Evolutionary conservation across 192 early-diverging fungal genomes (phyloP).

Genomic region (Glomus cerebriforme): DNA sequence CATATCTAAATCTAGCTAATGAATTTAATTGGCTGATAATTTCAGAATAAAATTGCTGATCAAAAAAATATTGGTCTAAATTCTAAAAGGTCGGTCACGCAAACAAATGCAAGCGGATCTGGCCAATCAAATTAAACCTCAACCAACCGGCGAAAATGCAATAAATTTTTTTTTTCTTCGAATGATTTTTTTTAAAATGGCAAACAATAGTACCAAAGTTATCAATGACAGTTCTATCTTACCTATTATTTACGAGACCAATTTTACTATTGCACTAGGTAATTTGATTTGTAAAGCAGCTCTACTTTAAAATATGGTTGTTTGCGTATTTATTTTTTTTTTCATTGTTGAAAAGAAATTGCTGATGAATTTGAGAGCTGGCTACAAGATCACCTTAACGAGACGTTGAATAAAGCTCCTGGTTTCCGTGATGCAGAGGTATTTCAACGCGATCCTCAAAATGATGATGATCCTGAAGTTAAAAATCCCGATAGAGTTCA

Average conservation of each 20-base stretch:
- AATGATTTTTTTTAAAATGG: neutral
- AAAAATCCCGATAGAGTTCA: conserved; percentile 19
- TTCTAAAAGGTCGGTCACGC: no score
- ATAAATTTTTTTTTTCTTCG: no score
- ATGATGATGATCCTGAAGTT: neutral
- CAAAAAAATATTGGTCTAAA: no score
- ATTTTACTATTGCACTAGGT: conserved; percentile 23
- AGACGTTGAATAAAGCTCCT: neutral
- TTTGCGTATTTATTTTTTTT: neutral
- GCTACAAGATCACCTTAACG: conserved; percentile 10
- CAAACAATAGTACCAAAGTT: neutral
- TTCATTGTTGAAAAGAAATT: conserved; percentile 1
- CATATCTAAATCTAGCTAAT: no score
- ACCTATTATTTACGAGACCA: conserved; percentile 26
- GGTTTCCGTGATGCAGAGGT: conserved; percentile 22
- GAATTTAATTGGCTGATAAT: no score
- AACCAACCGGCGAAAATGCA: no score
- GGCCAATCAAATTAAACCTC: no score
- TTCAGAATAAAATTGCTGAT: no score
- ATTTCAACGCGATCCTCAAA: conserved; percentile 13
- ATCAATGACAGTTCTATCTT: neutral
- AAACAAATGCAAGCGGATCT: no score
- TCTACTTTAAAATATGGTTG: neutral
- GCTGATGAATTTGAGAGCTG: conserved; percentile 10
- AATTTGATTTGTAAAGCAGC: neutral